Evolutionary conservation across 2,329 filamentous ascomycete species (phyloP), one percentile per base, ranked within the genome.

Genomic region (Talaromyces sp.): DNA sequence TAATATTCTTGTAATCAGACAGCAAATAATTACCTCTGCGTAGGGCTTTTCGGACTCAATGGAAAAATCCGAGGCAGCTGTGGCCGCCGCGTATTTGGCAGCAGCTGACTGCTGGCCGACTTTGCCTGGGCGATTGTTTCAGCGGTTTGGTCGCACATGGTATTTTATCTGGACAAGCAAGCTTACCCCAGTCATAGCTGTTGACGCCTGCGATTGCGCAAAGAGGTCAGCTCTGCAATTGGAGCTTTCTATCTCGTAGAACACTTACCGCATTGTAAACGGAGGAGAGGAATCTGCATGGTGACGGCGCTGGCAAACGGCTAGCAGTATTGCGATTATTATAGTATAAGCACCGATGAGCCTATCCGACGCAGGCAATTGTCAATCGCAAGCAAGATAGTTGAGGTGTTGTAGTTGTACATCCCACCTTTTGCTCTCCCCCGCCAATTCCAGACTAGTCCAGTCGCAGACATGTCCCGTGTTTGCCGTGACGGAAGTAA

Each of bases 151-250:
- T 32, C 13, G 15, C 33, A 6, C 65, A 62, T 62, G 28, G n/a
- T 39, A 32, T 17, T 39, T 13, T 33, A 51, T 66, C 62, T 65
- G 55, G 61, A 62, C 61, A 65, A 75, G 69, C 64, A 59, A 67
- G 63, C 80, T 67, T 77, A 87, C 86, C 95, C 95, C 95, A 99
- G 80, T 97, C 95, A 75, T 99, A 99, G 77, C 93, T 97, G 78
- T 98, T 98, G 72, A 96, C 92, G 72, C 93, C 95, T 89, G 33
- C 39, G 39, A 61, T 58, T 19, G 47, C 8, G 59, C 13, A 44
- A 44, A 56, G 6, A 28, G 13, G 32, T 11, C 17, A 27, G 28
- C 2, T 13, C 27, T 25, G 30, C 4, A 25, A 27, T 25, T 28
- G 28, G 19, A 62, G 59, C 15, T 19, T 6, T 11, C 22, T 49